phyloP scores from a whole-genome alignment of 2,329 filamentous ascomycete species.

The Parascedosporium putredinis region DNA sequence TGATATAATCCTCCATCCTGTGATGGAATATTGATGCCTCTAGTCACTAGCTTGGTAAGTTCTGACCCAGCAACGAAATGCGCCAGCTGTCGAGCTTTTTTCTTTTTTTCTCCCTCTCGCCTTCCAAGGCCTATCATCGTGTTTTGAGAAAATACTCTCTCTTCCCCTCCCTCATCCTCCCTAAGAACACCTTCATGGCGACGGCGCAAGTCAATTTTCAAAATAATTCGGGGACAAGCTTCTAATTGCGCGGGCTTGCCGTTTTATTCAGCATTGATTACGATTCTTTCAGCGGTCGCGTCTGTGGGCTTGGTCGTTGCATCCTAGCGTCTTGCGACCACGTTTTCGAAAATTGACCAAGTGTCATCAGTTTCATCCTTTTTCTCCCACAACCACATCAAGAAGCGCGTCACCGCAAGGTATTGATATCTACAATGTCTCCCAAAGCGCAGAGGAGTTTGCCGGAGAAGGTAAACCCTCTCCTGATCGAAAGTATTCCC shows the following conservation, averaged over 20 bases:
- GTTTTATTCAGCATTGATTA: neutral
- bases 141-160: no score
- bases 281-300: neutral
- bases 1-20: neutral
- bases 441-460: slow-evolving; percentile 28
- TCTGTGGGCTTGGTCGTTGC: neutral
- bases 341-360: neutral
- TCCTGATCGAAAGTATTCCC: slow-evolving; percentile 52
- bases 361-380: slow-evolving; percentile 8
- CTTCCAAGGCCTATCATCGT: neutral
- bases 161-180: no score
- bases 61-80: slow-evolving; percentile 5
- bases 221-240: neutral
- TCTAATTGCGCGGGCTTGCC: neutral
- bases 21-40: neutral
- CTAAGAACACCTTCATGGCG: no score
- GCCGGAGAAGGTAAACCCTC: slow-evolving; percentile 49
- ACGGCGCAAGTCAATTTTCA: no score
- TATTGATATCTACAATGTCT: slow-evolving; percentile 18
- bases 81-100: slow-evolving; percentile 1
- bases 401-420: neutral
- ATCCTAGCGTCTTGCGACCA: neutral
- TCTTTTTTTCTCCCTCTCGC: neutral
- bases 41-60: slow-evolving; percentile 1
- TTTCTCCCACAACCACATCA: neutral